These are phyloP conservation scores for Pythium folliculosum DNA, from an alignment of 352 stramenopile species.

Conservation along the genomic window DNA sequence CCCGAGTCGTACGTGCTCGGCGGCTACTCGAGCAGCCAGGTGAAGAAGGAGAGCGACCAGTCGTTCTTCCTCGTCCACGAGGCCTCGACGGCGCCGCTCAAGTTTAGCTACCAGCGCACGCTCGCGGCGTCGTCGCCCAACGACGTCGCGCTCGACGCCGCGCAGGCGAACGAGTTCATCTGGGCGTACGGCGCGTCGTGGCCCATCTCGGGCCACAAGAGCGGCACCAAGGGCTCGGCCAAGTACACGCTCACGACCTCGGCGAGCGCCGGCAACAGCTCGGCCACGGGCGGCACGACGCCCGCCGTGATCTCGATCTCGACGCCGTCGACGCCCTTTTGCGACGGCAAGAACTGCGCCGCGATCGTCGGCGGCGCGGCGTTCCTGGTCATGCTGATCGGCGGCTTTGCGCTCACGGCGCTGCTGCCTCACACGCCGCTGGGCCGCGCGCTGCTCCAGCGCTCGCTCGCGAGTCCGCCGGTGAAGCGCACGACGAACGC, in stretches of 20 bases:
- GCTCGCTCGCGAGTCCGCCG: conserved; percentile 45
- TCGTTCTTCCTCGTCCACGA: conserved; percentile 43
- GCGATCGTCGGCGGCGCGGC: conserved; percentile 56
- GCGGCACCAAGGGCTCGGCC: conserved; percentile 51
- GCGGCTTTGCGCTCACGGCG: conserved; percentile 49
- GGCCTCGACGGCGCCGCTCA: conserved; percentile 43
- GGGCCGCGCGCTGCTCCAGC: conserved; percentile 43
- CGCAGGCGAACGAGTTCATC: conserved; percentile 45
- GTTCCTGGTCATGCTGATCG: conserved; percentile 55
- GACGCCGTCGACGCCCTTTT: conserved; percentile 34
- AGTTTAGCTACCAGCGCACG: conserved; percentile 74
- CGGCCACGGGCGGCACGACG: neutral
- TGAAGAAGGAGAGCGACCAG: conserved; percentile 46
- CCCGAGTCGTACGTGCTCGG: conserved; percentile 53
- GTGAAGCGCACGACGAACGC: conserved; percentile 59
- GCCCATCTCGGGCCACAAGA: conserved; percentile 53
- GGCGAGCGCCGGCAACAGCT: conserved; percentile 11
- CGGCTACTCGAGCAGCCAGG: conserved; percentile 46
- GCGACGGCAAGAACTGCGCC: conserved; percentile 62
- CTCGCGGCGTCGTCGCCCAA: conserved; percentile 45
- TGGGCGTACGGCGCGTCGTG: conserved; percentile 75
- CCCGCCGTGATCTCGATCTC: neutral
- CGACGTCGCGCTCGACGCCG: conserved; percentile 53
- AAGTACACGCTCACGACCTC: conserved; percentile 50
- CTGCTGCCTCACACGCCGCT: conserved; percentile 40